These are phyloP conservation scores for Hypoxylon sp. DNA, from an alignment of 2,329 filamentous ascomycete species.

Conservation along the genomic window DNA sequence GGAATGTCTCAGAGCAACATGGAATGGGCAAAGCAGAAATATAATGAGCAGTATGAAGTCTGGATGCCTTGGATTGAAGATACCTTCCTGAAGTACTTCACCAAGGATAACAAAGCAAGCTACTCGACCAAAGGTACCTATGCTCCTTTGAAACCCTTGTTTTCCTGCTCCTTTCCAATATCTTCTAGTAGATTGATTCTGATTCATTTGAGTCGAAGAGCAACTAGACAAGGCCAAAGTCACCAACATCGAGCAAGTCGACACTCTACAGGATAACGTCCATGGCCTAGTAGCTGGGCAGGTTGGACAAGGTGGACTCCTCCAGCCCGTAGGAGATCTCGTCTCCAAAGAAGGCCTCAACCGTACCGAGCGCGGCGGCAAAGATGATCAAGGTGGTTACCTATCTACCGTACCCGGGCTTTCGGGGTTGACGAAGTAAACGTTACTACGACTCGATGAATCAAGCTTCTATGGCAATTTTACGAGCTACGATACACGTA, in stretches of 20 bases:
- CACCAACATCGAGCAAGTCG: constrained; percentile 71
- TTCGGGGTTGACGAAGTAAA: constrained; percentile 19
- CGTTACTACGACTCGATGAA: neutral
- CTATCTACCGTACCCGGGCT: constrained; percentile 28
- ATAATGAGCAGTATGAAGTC: constrained; percentile 76
- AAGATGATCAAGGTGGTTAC: constrained; percentile 66
- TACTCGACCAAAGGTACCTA: constrained; percentile 71
- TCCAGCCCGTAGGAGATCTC: constrained; percentile 69
- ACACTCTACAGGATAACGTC: constrained; percentile 73
- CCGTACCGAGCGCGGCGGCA: constrained; percentile 69
- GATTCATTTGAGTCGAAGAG: too few species aligned
- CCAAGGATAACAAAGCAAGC: constrained; percentile 78
- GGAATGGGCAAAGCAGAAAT: constrained; percentile 69
- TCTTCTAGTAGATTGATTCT: neutral
- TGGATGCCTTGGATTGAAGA: constrained; percentile 84
- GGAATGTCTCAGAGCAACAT: too few species aligned
- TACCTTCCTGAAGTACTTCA: constrained; percentile 75
- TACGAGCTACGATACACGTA: too few species aligned
- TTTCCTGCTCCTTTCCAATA: neutral
- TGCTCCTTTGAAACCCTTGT: neutral
- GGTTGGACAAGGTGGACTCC: constrained; percentile 72
- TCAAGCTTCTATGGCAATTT: neutral
- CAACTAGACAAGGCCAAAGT: constrained; percentile 74
- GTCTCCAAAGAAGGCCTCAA: constrained; percentile 72
- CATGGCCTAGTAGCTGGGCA: constrained; percentile 69